Conservation (phyloP, 306 rosid genomes). For the Glycyrrhiza uralensis region DNA sequence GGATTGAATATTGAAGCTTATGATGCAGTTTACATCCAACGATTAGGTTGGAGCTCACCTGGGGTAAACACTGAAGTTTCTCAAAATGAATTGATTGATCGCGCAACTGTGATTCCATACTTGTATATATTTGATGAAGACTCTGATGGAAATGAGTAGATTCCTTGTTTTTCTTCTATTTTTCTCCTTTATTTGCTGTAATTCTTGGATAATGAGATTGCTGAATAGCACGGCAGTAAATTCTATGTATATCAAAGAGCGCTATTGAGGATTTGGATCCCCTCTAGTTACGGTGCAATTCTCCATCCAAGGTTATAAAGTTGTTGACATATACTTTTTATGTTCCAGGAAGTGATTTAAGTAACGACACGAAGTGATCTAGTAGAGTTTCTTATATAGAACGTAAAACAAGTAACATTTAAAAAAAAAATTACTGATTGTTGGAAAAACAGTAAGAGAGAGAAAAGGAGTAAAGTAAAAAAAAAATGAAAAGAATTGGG, state of each 20-base stretch:
- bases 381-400: neutral
- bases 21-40: conserved; percentile 74
- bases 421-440: neutral
- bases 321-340: neutral
- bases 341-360: too few species aligned
- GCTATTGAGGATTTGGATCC: neutral
- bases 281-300: neutral
- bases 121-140: conserved; percentile 64
- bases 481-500: too few species aligned
- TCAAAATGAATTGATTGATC: conserved; percentile 37
- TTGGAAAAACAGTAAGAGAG: neutral
- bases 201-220: neutral
- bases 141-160: conserved; percentile 53
- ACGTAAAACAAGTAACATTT: neutral
- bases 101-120: conserved; percentile 53
- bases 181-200: neutral
- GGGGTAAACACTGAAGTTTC: conserved; percentile 38
- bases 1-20: conserved; percentile 83
- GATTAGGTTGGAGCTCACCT: conserved; percentile 73
- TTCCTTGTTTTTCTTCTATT: neutral
- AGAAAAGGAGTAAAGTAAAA: neutral
- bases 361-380: neutral
- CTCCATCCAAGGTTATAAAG: neutral
- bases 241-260: neutral
- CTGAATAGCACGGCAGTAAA: neutral